Conservation (phyloP, 352 stramenopile genomes). For the Pythium monospermum region DNA sequence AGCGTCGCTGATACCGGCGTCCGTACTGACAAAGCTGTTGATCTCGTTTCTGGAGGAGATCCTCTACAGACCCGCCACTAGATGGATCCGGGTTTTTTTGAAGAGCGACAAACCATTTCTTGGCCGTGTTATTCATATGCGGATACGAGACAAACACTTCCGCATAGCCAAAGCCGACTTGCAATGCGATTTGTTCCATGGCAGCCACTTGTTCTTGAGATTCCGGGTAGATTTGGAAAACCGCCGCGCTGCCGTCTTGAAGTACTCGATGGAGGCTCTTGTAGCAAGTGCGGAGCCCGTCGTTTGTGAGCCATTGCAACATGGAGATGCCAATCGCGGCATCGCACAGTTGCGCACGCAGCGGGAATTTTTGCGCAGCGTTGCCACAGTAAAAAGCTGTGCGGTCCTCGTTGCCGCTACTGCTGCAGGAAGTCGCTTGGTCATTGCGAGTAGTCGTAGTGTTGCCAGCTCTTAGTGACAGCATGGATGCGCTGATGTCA, state of each 20-base stretch:
- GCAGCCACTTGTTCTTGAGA: constrained; percentile 41
- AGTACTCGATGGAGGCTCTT: constrained; percentile 38
- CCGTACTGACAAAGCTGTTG: constrained; percentile 60
- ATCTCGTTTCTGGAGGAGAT: too few species aligned
- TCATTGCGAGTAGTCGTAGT: background rate
- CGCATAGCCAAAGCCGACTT: constrained; percentile 41
- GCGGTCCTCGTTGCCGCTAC: background rate
- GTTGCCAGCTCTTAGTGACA: constrained; percentile 36
- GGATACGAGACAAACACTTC: constrained; percentile 70
- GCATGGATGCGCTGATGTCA: constrained; percentile 75
- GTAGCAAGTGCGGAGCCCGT: constrained; percentile 58
- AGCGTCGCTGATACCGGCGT: constrained; percentile 46
- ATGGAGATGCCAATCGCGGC: constrained; percentile 75
- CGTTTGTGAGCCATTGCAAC: constrained; percentile 71
- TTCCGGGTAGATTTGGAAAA: constrained; percentile 75
- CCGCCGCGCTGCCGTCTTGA: constrained; percentile 15
- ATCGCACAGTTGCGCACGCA: constrained; percentile 39
- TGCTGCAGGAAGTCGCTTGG: background rate
- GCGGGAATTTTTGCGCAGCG: constrained; percentile 50
- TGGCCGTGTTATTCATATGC: constrained; percentile 51
- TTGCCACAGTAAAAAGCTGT: constrained; percentile 58
- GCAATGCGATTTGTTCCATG: constrained; percentile 48
- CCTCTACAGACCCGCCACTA: too few species aligned
- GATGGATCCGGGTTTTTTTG: constrained; percentile 11
- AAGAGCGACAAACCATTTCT: constrained; percentile 67